These are phyloP conservation scores for Colletotrichum higginsianum DNA, from an alignment of 2,329 filamentous ascomycete genomes.

Conservation along the genomic window DNA sequence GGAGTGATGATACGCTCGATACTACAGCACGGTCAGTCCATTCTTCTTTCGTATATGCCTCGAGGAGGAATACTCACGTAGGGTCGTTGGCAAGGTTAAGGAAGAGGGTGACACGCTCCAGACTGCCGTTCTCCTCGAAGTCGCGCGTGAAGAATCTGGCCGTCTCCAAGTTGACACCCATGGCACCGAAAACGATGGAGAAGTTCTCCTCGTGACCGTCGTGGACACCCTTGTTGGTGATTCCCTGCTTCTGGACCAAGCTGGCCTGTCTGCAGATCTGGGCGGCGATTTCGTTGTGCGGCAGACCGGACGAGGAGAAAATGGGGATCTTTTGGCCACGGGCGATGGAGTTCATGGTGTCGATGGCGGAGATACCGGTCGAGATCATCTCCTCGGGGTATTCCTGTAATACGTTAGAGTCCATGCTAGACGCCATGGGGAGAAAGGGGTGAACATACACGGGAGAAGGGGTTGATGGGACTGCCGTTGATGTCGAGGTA, in stretches of 20 bases:
- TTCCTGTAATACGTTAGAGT: slow-evolving; percentile 69
- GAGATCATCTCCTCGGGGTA: slow-evolving; percentile 99
- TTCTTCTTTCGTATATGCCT: too few species aligned
- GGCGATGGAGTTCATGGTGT: slow-evolving; percentile 98
- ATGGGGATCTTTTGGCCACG: slow-evolving; percentile 99
- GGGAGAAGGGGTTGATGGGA: slow-evolving; percentile 97
- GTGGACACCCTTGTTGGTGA: slow-evolving; percentile 93
- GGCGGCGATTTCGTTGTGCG: slow-evolving; percentile 99
- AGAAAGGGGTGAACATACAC: slow-evolving; percentile 70
- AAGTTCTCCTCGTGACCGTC: slow-evolving; percentile 99
- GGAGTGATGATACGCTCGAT: slow-evolving; percentile 99
- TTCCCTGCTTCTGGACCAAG: slow-evolving; percentile 83
- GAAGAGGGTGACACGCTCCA: slow-evolving; percentile 98
- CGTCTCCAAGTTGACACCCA: slow-evolving; percentile 99
- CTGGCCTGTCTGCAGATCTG: slow-evolving; percentile 98
- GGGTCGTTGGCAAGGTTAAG: slow-evolving; percentile 99
- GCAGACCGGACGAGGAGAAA: slow-evolving; percentile 97
- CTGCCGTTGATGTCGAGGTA: slow-evolving; percentile 99
- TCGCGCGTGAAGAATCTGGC: slow-evolving; percentile 98
- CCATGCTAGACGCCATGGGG: neutral
- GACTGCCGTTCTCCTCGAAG: slow-evolving; percentile 98
- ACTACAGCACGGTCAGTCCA: slow-evolving; percentile 59
- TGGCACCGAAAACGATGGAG: slow-evolving; percentile 98
- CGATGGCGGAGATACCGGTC: slow-evolving; percentile 98
- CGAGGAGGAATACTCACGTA: slow-evolving; percentile 74